Evolutionary conservation across 2,329 filamentous ascomycete genomes (phyloP).

Genomic region (Ramularia collo-cygni): DNA sequence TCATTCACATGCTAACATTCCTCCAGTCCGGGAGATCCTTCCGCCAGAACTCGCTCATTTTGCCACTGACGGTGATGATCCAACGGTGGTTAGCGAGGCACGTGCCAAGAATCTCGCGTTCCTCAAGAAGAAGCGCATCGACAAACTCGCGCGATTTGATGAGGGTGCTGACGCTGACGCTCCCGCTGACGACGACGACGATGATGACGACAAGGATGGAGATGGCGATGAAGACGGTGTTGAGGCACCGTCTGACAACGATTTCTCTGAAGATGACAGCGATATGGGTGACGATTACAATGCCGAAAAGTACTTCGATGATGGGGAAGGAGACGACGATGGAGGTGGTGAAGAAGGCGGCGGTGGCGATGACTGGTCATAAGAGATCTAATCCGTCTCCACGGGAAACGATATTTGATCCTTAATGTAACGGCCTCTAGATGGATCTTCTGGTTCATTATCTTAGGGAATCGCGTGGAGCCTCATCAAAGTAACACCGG

Average conservation of each 20-base stretch:
- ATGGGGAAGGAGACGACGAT: constrained; percentile 35
- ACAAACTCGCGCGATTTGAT: constrained; percentile 21
- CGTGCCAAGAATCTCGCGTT: constrained; percentile 17
- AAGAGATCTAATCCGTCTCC: background rate
- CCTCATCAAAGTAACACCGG: too few relatives aligned
- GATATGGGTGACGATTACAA: constrained; percentile 52
- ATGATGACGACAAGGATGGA: constrained; percentile 62
- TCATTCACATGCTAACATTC: constrained; percentile 1
- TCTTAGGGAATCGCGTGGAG: too few relatives aligned
- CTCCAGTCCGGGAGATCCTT: constrained; percentile 43
- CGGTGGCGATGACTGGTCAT: constrained; percentile 21
- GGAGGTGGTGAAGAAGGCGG: constrained; percentile 17
- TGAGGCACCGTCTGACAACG: constrained; percentile 22
- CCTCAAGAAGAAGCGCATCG: constrained; percentile 19
- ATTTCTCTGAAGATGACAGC: constrained; percentile 54
- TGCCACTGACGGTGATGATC: constrained; percentile 26
- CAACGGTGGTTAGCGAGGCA: constrained; percentile 7
- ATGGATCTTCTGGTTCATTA: too few relatives aligned
- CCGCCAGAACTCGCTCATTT: constrained; percentile 42
- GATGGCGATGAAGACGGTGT: constrained; percentile 36
- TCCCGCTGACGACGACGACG: constrained; percentile 12
- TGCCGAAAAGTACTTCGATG: constrained; percentile 42
- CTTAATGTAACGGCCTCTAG: too few relatives aligned
- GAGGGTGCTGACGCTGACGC: constrained; percentile 13
- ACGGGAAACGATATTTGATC: too few relatives aligned